Evolutionary conservation across 371 early-diverging fungal genomes (phyloP).

Genomic region (Dinochytrium kinnereticum): DNA sequence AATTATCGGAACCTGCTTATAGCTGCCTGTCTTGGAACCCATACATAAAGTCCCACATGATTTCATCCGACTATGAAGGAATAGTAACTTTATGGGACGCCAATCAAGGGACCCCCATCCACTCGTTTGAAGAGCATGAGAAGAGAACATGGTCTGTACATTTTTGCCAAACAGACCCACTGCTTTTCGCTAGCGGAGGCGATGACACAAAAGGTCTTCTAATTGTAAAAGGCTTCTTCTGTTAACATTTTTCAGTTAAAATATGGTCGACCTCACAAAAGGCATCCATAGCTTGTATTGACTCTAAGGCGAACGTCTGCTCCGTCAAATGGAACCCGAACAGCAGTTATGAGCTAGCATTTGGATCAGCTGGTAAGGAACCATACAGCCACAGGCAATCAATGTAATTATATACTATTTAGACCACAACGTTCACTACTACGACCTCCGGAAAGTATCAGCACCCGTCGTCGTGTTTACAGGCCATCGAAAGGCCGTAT

Average conservation of each 20-base stretch:
- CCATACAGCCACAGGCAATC: neutral
- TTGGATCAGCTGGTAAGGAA: slow-evolving; percentile 80
- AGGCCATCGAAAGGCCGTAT: slow-evolving; percentile 91
- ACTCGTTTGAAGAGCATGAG: slow-evolving; percentile 82
- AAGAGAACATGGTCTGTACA: slow-evolving; percentile 92
- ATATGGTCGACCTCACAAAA: slow-evolving; percentile 81
- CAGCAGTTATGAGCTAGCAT: slow-evolving; percentile 72
- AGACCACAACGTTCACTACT: slow-evolving; percentile 89
- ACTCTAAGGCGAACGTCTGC: slow-evolving; percentile 86
- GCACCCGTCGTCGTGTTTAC: slow-evolving; percentile 71
- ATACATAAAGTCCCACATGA: slow-evolving; percentile 78
- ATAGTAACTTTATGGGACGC: slow-evolving; percentile 86
- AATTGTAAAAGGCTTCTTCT: neutral
- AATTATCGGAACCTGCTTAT: neutral
- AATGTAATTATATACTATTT: slow-evolving; percentile 9
- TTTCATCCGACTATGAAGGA: slow-evolving; percentile 90
- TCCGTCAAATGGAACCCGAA: slow-evolving; percentile 89
- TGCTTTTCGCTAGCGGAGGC: slow-evolving; percentile 81
- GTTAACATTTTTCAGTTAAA: slow-evolving; percentile 64
- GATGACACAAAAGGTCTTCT: slow-evolving; percentile 75
- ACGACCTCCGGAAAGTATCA: slow-evolving; percentile 76
- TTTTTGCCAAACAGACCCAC: slow-evolving; percentile 76
- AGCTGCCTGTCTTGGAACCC: slow-evolving; percentile 89
- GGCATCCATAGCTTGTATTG: slow-evolving; percentile 75
- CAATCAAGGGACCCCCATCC: slow-evolving; percentile 62